Conservation (phyloP, 73 alveolate species). For the Uronychia setigera region DNA sequence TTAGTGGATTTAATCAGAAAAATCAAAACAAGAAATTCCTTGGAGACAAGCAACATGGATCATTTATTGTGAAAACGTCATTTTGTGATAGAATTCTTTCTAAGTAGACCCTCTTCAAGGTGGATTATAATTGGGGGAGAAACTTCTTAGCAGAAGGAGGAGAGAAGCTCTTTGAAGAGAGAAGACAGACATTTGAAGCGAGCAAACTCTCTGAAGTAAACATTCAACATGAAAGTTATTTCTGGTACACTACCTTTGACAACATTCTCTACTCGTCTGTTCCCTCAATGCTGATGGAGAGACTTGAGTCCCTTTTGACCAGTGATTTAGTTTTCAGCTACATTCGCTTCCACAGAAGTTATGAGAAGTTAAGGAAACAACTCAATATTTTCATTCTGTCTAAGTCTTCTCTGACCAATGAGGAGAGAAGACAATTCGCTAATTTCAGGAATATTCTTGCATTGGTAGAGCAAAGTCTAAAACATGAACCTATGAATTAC, state of each 20-base stretch:
- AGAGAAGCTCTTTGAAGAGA: background rate
- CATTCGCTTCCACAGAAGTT: background rate
- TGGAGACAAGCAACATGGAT: background rate
- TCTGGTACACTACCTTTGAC: background rate
- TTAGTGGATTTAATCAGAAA: background rate
- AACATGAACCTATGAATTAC: constrained; percentile 24
- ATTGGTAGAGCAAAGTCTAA: constrained; percentile 12
- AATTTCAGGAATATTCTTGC: constrained; percentile 20
- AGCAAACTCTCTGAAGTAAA: background rate
- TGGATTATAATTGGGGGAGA: background rate
- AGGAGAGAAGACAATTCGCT: constrained; percentile 23
- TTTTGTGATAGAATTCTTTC: background rate
- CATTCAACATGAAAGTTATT: background rate
- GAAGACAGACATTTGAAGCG: too few species aligned
- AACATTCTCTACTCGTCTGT: background rate
- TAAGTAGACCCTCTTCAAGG: background rate
- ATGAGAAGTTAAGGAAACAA: background rate
- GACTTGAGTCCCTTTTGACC: background rate
- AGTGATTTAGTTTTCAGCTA: background rate
- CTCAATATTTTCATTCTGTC: background rate
- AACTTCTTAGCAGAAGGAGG: background rate
- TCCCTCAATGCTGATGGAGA: background rate
- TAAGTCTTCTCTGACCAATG: background rate
- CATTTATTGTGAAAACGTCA: background rate
- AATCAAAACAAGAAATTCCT: too few species aligned